Base-by-base conservation (phyloP, 805 yeast genomes). In the Blastobotrys attinorum region DNA sequence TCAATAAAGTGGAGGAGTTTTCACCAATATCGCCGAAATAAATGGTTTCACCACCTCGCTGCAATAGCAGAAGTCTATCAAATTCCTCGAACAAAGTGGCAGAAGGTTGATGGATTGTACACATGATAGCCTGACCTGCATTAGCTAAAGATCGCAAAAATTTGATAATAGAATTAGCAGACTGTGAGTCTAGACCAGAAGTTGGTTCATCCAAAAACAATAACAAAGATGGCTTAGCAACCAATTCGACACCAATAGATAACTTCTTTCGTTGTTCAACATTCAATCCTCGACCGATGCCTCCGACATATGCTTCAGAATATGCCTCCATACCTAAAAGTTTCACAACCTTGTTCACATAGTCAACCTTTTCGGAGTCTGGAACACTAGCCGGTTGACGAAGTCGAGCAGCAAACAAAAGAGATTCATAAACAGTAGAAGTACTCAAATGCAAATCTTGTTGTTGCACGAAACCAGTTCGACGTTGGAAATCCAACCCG, bases 381-480 rank as follows among this genome's bases (percentile, higher is more conserved):
- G 85, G 71, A 18, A 74, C 76, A 33, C 64, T 53, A n/a, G 64
- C 60, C 11, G 87, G 83, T 62, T 79, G 87, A 64, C 92, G 77
- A 56, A 83, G 66, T 47, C 75, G 67, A 18, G 90, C 90, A 37
- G 87, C 75, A 62, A 83, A 83, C 42, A 70, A 66, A 48, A 83
- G 69, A 3, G 90, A 79, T 62, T 83, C 92, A 51, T 88, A 74
- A 13, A 83, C 90, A 32, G 90, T 79, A 15, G 80, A 65, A 37
- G 79, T 75, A 29, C 76, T 71, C 58, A 82, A 66, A 61, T 83
- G 92, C 50, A 83, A 65, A 70, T 83, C 90, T 58, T 81, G 88
- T 63, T 83, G 92, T 62, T 83, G 87, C 34, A 79, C 87, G 59
- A 81, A 83, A 44, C 92, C 92, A 58, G 84, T 82, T 3, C 83